Evolutionary conservation across 225 moss, liverwort and hornwort species (phyloP).

Genomic region (Straminergon stramineum): DNA sequence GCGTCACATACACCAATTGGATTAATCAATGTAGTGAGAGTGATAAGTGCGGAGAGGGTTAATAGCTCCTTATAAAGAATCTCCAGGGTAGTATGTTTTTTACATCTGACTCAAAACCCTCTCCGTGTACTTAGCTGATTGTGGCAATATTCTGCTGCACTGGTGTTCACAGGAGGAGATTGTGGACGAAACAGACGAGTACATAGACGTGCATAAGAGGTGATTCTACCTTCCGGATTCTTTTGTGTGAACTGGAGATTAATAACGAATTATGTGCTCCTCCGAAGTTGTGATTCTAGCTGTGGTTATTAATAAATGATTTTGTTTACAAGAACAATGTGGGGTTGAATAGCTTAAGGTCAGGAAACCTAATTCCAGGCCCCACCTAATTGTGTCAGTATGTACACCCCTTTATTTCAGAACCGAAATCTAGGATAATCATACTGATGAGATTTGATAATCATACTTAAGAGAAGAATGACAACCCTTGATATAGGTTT

Average conservation of each 20-base stretch:
- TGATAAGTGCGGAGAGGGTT: background rate
- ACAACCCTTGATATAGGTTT: background rate
- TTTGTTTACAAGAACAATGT: background rate
- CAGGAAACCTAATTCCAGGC: background rate
- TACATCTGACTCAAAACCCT: background rate
- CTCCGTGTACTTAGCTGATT: background rate
- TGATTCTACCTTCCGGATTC: background rate
- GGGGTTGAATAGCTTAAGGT: background rate
- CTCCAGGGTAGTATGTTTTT: background rate
- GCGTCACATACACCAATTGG: background rate
- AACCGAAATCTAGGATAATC: background rate
- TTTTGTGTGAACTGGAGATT: background rate
- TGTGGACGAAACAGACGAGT: conserved; percentile 62
- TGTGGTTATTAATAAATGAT: background rate
- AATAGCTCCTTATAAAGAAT: background rate
- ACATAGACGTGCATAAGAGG: conserved; percentile 58
- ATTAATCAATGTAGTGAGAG: background rate
- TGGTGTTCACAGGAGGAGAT: conserved; percentile 42
- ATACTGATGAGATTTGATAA: background rate
- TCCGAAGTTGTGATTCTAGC: background rate
- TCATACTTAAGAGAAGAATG: background rate
- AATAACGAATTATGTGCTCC: background rate
- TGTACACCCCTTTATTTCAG: background rate
- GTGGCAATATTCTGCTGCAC: background rate
- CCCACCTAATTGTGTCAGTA: background rate